A percentile compares a stretch with the other conserved stretches of the same genome.
These are phyloP conservation scores for Juncus effusus DNA, from an alignment of 176 grass and related monocot genomes.

Conservation along the genomic window DNA sequence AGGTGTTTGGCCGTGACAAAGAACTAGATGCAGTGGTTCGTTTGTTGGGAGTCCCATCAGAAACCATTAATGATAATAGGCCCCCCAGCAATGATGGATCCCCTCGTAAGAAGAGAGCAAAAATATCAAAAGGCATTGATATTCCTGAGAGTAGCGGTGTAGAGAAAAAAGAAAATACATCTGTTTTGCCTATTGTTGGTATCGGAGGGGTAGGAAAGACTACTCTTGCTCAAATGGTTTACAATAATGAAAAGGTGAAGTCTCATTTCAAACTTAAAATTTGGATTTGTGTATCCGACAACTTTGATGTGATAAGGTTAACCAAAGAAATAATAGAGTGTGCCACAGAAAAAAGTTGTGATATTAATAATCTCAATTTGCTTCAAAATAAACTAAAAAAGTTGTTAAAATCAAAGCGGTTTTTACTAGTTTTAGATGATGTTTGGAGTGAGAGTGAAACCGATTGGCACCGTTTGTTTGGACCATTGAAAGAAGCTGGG, in stretches of 20 bases:
- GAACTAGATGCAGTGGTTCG: background rate
- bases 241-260: background rate
- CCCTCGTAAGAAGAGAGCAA: background rate
- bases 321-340: background rate
- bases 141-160: background rate
- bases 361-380: background rate
- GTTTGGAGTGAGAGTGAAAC: constrained; percentile 15
- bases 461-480: background rate
- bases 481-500: background rate
- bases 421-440: constrained; percentile 34
- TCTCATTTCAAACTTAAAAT: background rate
- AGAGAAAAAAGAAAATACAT: background rate
- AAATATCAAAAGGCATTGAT: background rate
- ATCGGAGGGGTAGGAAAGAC: constrained; percentile 32
- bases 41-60: background rate
- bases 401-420: background rate
- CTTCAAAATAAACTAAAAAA: constrained; percentile 14
- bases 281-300: constrained; percentile 25
- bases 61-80: no score
- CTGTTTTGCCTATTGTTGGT: constrained; percentile 43
- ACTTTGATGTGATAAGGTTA: constrained; percentile 19
- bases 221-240: constrained; percentile 24
- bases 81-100: background rate
- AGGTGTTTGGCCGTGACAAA: constrained; percentile 13
- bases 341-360: background rate